phyloP scores from a whole-genome alignment of 2,329 filamentous ascomycete genomes.

The Graphiopsis chlorocephala region DNA sequence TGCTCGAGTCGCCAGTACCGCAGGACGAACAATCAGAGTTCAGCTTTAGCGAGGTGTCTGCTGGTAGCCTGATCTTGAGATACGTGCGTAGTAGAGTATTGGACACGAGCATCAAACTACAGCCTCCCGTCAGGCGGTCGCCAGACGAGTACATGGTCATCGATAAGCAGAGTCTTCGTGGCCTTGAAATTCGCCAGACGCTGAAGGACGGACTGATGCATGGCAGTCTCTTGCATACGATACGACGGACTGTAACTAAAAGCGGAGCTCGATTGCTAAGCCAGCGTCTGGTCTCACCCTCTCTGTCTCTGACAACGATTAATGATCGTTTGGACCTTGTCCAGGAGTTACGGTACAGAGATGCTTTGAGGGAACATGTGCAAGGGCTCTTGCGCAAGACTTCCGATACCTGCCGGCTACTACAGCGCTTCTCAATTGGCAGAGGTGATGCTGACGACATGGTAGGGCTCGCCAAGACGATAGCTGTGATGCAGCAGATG shows the following conservation, averaged over 20 bases:
- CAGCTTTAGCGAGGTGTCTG: constrained; percentile 65
- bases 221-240: constrained; percentile 85
- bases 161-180: constrained; percentile 85
- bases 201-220: constrained; percentile 74
- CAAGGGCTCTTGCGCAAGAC: constrained; percentile 67
- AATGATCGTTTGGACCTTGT: constrained; percentile 79
- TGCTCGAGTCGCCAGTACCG: constrained; percentile 72
- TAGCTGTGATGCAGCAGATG: constrained; percentile 69
- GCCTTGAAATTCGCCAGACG: constrained; percentile 84
- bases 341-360: constrained; percentile 65
- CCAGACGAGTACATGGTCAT: constrained; percentile 79
- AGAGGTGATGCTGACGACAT: constrained; percentile 91
- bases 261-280: constrained; percentile 82
- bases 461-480: constrained; percentile 76
- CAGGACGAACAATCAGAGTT: constrained; percentile 56
- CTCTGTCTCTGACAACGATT: constrained; percentile 79
- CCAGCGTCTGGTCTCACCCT: constrained; percentile 82
- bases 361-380: constrained; percentile 67
- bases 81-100: constrained; percentile 80
- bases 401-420: constrained; percentile 81
- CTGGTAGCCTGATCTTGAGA: constrained; percentile 76
- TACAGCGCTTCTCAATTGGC: constrained; percentile 91
- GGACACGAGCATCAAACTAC: constrained; percentile 75
- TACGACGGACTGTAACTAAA: constrained; percentile 85
- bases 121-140: constrained; percentile 73